Base-by-base conservation (phyloP, 345 rosid genomes). In the Moricandia arvensis region DNA sequence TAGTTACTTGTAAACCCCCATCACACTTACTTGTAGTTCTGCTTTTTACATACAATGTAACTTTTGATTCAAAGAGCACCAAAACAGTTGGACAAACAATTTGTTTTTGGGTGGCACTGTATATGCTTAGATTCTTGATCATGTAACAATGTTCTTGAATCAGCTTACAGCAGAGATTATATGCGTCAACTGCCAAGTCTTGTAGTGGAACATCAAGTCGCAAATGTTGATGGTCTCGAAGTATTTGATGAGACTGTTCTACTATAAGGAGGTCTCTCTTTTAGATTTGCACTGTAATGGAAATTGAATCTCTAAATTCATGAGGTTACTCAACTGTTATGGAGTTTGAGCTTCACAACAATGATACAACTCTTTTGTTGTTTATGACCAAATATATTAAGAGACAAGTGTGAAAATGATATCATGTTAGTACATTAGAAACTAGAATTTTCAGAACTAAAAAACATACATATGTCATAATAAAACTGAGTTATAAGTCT, bases 21-120 rank as follows among this genome's bases (percentile, higher is more conserved):
- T 21, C 24, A 21, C 53, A 26, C 35, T 27, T 49, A 72, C 69
- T 73, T 63, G 62, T 72, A 62, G 6, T 24, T 58, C 11, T 38
- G 8, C 10, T 60, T 43, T 59, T 16, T 51, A 51, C 38, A 15
- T 1, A 38, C 74, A 24, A 7, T 68, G 51, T 34, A 68, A n/a
- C n/a, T 59, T 59, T 59, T 59, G 12, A 60, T 60, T 60, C 12
- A 12, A 8, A 15, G 43, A 60, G 65, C 33, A 54, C 18, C 26
- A 18, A 10, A 51, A 51, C 11, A 51, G 26, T 51, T 51, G 9
- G 58, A 2, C 4, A 51, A 51, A 6, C 57, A 51, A 7, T 7
- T 16, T 16, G 7, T 7, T 58, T 29, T 26, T 0, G 24, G 37
- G 2, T 33, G 6, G 2, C 37, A 33, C 41, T 8, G 41, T 37